A percentile compares a stretch with the other conserved stretches of the same genome.
Evolutionary conservation across 192 early-diverging fungal species (phyloP).

Genomic region (Coemansia sp.): DNA sequence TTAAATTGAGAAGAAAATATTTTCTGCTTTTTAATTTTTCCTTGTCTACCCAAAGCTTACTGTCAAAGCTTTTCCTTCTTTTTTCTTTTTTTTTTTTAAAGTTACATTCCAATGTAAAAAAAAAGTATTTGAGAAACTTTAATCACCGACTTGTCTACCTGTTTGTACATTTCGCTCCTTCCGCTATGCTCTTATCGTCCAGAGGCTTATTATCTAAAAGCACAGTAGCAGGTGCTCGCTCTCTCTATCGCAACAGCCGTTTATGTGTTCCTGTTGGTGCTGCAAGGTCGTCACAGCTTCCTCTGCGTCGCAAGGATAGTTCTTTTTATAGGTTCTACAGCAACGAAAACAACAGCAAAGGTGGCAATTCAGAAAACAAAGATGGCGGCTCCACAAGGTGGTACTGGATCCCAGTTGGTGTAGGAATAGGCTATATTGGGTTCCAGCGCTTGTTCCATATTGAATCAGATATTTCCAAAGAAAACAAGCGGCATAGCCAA

Average conservation of each 20-base stretch:
- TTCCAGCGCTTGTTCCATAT: conserved; percentile 65
- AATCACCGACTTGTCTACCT: not conserved
- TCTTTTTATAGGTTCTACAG: conserved; percentile 11
- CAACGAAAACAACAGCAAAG: not conserved
- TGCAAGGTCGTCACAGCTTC: not conserved
- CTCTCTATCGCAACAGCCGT: not conserved
- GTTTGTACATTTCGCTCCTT: not conserved
- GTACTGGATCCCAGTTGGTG: conserved; percentile 73
- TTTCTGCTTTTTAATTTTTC: not conserved
- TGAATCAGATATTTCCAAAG: conserved; percentile 38
- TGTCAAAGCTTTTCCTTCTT: not conserved
- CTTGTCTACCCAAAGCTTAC: not conserved
- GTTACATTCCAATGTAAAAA: too few species aligned
- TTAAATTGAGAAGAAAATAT: not conserved
- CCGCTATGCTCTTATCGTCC: not conserved
- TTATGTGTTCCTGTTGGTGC: not conserved
- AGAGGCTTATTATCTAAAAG: not conserved
- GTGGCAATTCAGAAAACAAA: not conserved
- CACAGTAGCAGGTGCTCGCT: not conserved
- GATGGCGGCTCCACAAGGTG: conserved; percentile 48
- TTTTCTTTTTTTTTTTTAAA: not conserved
- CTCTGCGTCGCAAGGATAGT: not conserved
- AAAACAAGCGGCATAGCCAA: not conserved
- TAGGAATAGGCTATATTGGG: conserved; percentile 73
- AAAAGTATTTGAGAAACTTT: not conserved